Conservation (phyloP, 306 rosid genomes). For the Cucurbita pepo region DNA sequence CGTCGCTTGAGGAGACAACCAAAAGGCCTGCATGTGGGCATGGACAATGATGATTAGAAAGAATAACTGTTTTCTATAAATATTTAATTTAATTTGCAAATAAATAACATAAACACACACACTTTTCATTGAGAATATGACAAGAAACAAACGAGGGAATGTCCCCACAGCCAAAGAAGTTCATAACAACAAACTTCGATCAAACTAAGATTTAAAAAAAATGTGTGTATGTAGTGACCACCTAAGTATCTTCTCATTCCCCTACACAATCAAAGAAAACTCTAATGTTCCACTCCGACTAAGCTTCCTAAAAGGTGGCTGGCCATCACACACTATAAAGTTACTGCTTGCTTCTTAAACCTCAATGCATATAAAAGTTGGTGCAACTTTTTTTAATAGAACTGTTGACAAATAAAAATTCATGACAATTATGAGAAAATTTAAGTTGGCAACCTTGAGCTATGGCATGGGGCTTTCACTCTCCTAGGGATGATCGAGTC, state of each 20-base stretch:
- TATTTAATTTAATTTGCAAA: not conserved
- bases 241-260: not conserved
- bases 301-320: not conserved
- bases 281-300: not conserved
- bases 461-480: not conserved
- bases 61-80: not conserved
- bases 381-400: not conserved
- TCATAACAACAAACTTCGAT: not conserved
- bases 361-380: not conserved
- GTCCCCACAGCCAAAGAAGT: not conserved
- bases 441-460: not conserved
- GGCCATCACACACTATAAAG: not conserved
- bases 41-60: not conserved
- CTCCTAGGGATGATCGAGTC: not conserved
- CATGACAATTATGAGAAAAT: not conserved
- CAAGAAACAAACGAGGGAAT: not conserved
- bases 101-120: not conserved
- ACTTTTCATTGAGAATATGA: not conserved
- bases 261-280: not conserved
- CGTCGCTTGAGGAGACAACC: slow-evolving; percentile 91
- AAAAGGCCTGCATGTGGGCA: slow-evolving; percentile 58
- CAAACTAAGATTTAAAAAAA: not conserved
- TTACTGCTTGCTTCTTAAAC: not conserved
- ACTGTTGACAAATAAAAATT: not conserved
- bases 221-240: not conserved